Percentiles rank a stretch among this genome's conserved stretches.
Conservation (phyloP, 192 early-diverging fungal species). For the Backusella tuberculispora region DNA sequence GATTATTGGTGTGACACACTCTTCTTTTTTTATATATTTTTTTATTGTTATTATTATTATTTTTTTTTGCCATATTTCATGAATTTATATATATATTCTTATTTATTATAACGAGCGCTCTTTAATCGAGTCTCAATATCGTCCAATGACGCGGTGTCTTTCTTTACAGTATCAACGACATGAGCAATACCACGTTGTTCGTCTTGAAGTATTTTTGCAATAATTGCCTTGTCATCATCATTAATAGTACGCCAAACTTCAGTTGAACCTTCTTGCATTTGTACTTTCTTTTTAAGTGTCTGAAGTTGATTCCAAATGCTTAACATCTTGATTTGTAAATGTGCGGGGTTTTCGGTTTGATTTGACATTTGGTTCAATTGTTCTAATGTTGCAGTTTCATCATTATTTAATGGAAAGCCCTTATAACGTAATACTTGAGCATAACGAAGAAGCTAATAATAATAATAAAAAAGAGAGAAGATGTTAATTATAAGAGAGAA, state of each 20-base stretch:
- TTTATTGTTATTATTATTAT: not conserved
- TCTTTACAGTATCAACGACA: slow-evolving; percentile 29
- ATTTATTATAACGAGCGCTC: slow-evolving; percentile 8
- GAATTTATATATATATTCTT: not conserved
- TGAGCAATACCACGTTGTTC: slow-evolving; percentile 28
- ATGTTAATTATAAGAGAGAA: not conserved
- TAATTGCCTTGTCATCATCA: slow-evolving; percentile 18
- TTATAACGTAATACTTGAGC: slow-evolving; percentile 84
- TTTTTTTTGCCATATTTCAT: not conserved
- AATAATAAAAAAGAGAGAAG: not conserved
- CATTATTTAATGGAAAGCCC: slow-evolving; percentile 78
- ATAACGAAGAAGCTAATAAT: slow-evolving; percentile 78
- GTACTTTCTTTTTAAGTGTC: slow-evolving; percentile 55
- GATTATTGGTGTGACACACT: not conserved
- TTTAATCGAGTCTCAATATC: slow-evolving; percentile 19
- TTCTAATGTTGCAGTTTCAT: slow-evolving; percentile 78
- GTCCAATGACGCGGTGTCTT: slow-evolving; percentile 24
- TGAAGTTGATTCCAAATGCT: slow-evolving; percentile 84
- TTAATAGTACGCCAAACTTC: slow-evolving; percentile 27
- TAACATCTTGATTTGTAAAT: slow-evolving; percentile 75
- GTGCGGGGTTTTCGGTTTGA: slow-evolving; percentile 55
- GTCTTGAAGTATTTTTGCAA: slow-evolving; percentile 35
- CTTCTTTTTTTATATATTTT: not conserved
- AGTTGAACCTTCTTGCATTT: not conserved
- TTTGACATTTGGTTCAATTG: slow-evolving; percentile 70